Base-by-base conservation (phyloP, 805 yeast genomes). In the Metschnikowia santaceciliae region DNA sequence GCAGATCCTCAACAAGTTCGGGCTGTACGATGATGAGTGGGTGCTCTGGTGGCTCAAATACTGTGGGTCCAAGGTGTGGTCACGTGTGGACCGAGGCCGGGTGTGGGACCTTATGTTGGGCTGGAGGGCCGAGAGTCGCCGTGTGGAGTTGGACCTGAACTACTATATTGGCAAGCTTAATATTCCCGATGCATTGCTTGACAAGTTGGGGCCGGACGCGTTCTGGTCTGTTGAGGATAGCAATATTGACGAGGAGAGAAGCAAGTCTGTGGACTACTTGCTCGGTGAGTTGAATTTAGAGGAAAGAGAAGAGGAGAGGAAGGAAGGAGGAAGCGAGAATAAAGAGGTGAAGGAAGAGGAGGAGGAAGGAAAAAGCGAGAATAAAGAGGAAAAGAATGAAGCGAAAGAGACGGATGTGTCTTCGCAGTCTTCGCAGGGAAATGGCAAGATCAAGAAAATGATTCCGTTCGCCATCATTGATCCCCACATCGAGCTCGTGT, bases 1-100 rank as follows among this genome's bases (percentile, higher is more conserved):
- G 59, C 90, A 86, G 52, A 78, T 87, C 23, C 67, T 87, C 42
- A 82, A 82, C 56, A 77, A 81, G 38, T 75, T 74, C 50, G 77
- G 78, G 3, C 60, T 66, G 59, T 75, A 81, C 53, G 90, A 86
- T 55, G 94, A 88, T 58, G 90, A 85, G 62, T 91, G 97, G 97
- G 73, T 90, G 23, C 77, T 89, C 37, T 91, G 96, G 96, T 91
- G 97, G 97, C 74, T 91, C 55, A 89, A 90, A 63, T 91, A 88
- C 77, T 81, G 88, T 62, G 97, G 97, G 19, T 81, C 94, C 13
- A 88, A 88, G 67, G 90, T 86, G 6, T 82, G 95, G 80, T 84
- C 90, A 41, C 78, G 86, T 54, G 77, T 76, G 52, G 96, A 90
- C 66, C 70, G 97, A 47, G 96, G 94, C 11, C 76, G 96, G 54